Conservation (phyloP, 352 stramenopile genomes). For the Globisporangium radiosum region DNA sequence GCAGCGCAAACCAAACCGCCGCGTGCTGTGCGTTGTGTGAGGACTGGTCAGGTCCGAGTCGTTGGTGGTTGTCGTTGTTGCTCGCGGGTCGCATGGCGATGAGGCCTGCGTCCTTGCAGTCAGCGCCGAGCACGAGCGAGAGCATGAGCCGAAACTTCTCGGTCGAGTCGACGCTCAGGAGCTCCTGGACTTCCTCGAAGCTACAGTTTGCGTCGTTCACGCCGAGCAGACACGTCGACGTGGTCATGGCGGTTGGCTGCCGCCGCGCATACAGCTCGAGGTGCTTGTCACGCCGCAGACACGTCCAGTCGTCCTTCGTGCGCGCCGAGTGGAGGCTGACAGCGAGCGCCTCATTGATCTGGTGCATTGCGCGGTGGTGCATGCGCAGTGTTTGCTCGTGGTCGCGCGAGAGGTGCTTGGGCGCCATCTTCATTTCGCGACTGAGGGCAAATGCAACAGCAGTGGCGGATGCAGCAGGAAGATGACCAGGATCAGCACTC, state of each 20-base stretch:
- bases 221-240: conserved; percentile 37
- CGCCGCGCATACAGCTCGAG: conserved; percentile 53
- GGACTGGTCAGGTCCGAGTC: no score
- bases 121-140: conserved; percentile 44
- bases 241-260: conserved; percentile 9
- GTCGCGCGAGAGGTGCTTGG: conserved; percentile 40
- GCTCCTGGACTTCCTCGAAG: conserved; percentile 53
- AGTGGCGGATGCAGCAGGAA: no score
- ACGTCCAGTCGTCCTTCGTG: conserved; percentile 47
- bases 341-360: conserved; percentile 49
- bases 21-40: conserved; percentile 34
- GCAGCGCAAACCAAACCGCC: conserved; percentile 56
- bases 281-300: conserved; percentile 40
- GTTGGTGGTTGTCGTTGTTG: conserved; percentile 16
- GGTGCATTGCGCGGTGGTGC: conserved; percentile 56
- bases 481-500: no score
- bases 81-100: conserved; percentile 31
- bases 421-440: conserved; percentile 14
- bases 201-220: conserved; percentile 51
- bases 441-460: no score
- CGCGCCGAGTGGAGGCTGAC: conserved; percentile 52
- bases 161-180: conserved; percentile 52
- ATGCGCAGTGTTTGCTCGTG: conserved; percentile 41
- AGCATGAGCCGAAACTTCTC: conserved; percentile 53
- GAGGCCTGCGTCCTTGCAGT: conserved; percentile 50